Conservation (phyloP, 495 filamentous ascomycete species). For the Friedmanniomyces simplex region DNA sequence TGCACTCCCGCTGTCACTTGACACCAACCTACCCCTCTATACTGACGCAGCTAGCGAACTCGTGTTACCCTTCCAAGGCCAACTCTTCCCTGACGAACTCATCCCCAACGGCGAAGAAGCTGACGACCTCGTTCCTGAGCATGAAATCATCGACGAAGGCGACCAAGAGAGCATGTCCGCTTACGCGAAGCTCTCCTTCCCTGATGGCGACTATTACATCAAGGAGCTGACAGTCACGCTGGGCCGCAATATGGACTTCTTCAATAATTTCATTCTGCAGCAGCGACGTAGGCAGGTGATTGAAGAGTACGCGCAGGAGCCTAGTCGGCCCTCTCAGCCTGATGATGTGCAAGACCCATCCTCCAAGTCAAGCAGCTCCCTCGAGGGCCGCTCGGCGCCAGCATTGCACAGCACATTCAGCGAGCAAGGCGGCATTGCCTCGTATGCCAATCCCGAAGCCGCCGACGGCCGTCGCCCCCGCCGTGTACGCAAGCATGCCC, state of each 20-base stretch:
- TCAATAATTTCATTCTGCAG: not conserved
- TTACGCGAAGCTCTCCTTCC: slow-evolving; percentile 61
- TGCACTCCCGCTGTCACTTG: not conserved
- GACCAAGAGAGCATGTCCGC: slow-evolving; percentile 30
- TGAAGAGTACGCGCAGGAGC: slow-evolving; percentile 13
- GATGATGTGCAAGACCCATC: not conserved
- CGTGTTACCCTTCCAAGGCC: not conserved
- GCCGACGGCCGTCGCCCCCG: not conserved
- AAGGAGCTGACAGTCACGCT: slow-evolving; percentile 56
- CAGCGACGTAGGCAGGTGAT: slow-evolving; percentile 1
- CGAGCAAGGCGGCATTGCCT: slow-evolving; percentile 18
- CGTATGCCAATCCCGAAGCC: not conserved
- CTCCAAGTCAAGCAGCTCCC: slow-evolving; percentile 11
- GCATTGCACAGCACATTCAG: slow-evolving; percentile 18
- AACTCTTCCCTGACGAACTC: not conserved
- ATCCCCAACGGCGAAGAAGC: not conserved
- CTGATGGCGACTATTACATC: slow-evolving; percentile 64
- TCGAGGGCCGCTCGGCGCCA: slow-evolving; percentile 11
- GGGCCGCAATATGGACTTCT: slow-evolving; percentile 46
- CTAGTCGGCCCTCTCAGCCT: slow-evolving; percentile 11
- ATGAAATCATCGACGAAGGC: not conserved
- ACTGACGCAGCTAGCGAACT: no score
- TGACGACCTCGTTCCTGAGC: not conserved
- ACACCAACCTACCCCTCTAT: not conserved
- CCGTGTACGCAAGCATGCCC: not conserved